These are phyloP conservation scores for Diaporthe citrichinensis DNA, from an alignment of 2,329 filamentous ascomycete genomes.

Conservation along the genomic window DNA sequence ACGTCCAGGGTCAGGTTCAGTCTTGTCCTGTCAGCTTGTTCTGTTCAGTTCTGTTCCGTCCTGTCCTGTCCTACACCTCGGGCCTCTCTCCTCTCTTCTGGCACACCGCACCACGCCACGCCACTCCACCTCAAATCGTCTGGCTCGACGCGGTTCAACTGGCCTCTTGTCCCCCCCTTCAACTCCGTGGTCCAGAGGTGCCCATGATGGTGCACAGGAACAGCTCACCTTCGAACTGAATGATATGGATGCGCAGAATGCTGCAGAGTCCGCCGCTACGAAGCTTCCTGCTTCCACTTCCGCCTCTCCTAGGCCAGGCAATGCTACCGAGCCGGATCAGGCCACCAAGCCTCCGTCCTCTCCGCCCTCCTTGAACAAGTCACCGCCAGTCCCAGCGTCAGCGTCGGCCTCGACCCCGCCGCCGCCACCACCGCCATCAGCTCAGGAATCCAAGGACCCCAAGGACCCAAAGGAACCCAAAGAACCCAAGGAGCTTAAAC, in stretches of 20 bases:
- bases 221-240: conserved; percentile 67
- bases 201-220: conserved; percentile 73
- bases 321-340: conserved; percentile 51
- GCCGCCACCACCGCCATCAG: background rate
- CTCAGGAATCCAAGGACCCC: background rate
- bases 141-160: conserved; percentile 40
- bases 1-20: conserved; percentile 14
- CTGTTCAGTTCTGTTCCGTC: background rate
- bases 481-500: conserved; percentile 6
- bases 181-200: conserved; percentile 55
- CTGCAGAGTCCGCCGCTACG: conserved; percentile 73
- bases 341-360: conserved; percentile 47
- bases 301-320: conserved; percentile 32
- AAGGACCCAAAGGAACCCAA: conserved; percentile 34
- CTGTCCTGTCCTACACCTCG: background rate
- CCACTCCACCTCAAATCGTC: background rate
- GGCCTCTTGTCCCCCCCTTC: conserved; percentile 40
- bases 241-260: conserved; percentile 80
- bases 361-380: conserved; percentile 47
- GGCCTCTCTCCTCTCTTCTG: conserved; percentile 17
- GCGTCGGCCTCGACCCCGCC: conserved; percentile 43
- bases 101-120: conserved; percentile 20
- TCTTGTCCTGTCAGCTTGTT: conserved; percentile 9
- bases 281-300: conserved; percentile 63
- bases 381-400: conserved; percentile 41